These are phyloP conservation scores for Solanum habrochaites DNA, from an alignment of 257 asterid species.

Conservation along the genomic window DNA sequence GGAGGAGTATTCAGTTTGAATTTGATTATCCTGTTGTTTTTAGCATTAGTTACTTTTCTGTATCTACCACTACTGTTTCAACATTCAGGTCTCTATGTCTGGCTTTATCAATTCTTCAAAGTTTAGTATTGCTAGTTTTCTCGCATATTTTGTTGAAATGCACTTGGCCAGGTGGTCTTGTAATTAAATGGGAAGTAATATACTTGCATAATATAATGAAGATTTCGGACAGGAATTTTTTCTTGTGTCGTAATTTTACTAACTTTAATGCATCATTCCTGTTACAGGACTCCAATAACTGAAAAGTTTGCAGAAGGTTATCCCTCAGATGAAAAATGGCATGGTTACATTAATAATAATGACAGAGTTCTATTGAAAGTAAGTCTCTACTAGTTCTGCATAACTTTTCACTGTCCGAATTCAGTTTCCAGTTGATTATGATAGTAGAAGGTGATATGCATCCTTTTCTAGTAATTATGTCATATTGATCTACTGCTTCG, in stretches of 20 bases:
- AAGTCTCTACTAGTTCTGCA: background rate
- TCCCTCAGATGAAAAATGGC: constrained; percentile 82
- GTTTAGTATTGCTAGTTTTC: background rate
- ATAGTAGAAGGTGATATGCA: background rate
- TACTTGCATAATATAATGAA: background rate
- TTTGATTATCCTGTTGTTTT: background rate
- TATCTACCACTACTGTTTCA: background rate
- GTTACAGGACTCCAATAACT: constrained; percentile 59
- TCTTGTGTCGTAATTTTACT: background rate
- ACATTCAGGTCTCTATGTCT: background rate
- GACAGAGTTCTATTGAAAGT: constrained; percentile 95
- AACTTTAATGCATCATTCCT: constrained; percentile 4
- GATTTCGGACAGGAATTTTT: background rate
- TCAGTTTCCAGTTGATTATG: background rate
- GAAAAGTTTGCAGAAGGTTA: constrained; percentile 47
- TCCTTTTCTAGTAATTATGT: background rate
- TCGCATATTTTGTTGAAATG: background rate
- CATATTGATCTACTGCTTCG: background rate
- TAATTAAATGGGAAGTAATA: background rate
- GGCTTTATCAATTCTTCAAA: background rate
- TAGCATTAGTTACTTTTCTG: background rate
- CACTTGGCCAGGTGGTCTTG: background rate
- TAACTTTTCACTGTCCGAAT: background rate
- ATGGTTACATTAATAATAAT: constrained; percentile 62
- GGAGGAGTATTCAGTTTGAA: background rate